Conservation (phyloP, 1,284 basidiomycete genomes). For the Sanghuangporus sanghuang region DNA sequence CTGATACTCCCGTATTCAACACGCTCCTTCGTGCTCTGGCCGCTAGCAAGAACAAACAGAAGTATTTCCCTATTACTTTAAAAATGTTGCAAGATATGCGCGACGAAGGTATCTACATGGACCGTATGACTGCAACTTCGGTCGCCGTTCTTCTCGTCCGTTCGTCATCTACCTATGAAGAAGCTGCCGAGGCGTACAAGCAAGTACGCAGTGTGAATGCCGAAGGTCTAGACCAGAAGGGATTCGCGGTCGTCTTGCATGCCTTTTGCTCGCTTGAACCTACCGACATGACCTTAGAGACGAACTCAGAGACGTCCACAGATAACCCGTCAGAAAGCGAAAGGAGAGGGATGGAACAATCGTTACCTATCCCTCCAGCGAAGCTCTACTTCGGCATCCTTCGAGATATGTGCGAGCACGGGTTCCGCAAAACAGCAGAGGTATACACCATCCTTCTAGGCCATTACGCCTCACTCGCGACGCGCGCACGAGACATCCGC, state of each 20-base stretch:
- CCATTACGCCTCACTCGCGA: slow-evolving; percentile 44
- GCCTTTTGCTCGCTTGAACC: slow-evolving; percentile 57
- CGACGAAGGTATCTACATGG: slow-evolving; percentile 29
- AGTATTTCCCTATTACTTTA: slow-evolving; percentile 43
- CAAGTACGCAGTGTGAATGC: slow-evolving; percentile 32
- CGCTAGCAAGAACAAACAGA: slow-evolving; percentile 36
- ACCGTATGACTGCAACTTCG: slow-evolving; percentile 40
- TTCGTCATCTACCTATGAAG: slow-evolving; percentile 42
- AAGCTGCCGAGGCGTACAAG: slow-evolving; percentile 61
- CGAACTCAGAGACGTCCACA: not conserved
- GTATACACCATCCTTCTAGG: slow-evolving; percentile 74
- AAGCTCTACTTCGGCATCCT: slow-evolving; percentile 75
- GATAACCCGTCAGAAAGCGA: not conserved
- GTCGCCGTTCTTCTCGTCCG: slow-evolving; percentile 60
- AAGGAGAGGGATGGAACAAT: slow-evolving; percentile 23
- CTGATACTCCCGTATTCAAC: slow-evolving; percentile 48
- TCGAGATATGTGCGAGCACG: slow-evolving; percentile 74
- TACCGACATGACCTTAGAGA: slow-evolving; percentile 19
- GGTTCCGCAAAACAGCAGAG: slow-evolving; percentile 49
- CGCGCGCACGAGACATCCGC: slow-evolving; percentile 24
- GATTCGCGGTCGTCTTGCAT: slow-evolving; percentile 57
- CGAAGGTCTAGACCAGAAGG: slow-evolving; percentile 46
- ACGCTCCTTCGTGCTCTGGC: slow-evolving; percentile 51
- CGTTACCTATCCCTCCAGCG: slow-evolving; percentile 43
- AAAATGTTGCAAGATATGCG: slow-evolving; percentile 52